Evolutionary conservation across 192 early-diverging fungal genomes (phyloP).

Genomic region (Phlyctochytrium bullatum): DNA sequence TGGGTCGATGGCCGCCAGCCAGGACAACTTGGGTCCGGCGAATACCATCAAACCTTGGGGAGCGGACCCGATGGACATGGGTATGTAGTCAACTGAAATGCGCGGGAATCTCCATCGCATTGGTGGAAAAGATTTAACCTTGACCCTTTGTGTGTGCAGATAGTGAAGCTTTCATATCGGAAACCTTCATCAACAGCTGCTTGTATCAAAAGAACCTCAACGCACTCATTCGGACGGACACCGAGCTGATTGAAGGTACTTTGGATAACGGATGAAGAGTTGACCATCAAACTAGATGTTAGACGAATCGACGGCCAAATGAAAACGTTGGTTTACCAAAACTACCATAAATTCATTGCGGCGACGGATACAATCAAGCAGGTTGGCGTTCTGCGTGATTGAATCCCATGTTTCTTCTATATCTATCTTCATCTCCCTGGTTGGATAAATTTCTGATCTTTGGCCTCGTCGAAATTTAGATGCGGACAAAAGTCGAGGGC

Average conservation of each 20-base stretch:
- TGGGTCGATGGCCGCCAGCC: neutral
- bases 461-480: conserved; percentile 37
- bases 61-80: conserved; percentile 68
- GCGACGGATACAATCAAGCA: conserved; percentile 89
- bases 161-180: conserved; percentile 66
- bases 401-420: conserved; percentile 3
- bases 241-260: conserved; percentile 68
- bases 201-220: conserved; percentile 65
- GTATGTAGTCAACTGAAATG: conserved; percentile 31
- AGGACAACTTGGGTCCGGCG: neutral
- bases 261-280: conserved; percentile 13
- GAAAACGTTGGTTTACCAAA: conserved; percentile 98
- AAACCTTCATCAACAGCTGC: conserved; percentile 74
- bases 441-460: neutral
- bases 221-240: conserved; percentile 72
- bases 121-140: conserved; percentile 2
- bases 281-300: conserved; percentile 59
- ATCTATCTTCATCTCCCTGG: neutral
- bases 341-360: conserved; percentile 95
- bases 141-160: conserved; percentile 43
- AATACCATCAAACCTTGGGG: conserved; percentile 32
- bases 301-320: conserved; percentile 91
- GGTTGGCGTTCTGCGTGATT: conserved; percentile 29
- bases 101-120: neutral
- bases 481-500: conserved; percentile 80